Base-by-base conservation (phyloP, 768 basidiomycete genomes). In the Vararia minispora region DNA sequence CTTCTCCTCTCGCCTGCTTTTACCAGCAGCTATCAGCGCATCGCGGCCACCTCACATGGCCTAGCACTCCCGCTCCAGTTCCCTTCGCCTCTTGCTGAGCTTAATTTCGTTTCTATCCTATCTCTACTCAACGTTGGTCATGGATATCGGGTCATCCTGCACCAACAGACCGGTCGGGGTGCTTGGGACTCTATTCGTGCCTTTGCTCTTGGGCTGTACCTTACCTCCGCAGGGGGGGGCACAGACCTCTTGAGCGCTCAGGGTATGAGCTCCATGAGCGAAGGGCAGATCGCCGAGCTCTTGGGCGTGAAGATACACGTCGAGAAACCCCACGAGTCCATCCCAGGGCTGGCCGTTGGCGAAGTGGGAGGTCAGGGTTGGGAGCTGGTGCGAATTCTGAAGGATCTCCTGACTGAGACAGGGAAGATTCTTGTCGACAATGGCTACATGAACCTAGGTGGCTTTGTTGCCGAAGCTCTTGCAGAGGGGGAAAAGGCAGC, bases 141-240 rank as follows among this genome's bases (percentile, higher is more conserved):
- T 1, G 84, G 83, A 25, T 91, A 84, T 56, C 80, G 85, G 18
- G 63, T 68, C 4, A 74, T 79, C 4, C 67, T 92, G 27, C 86
- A 85, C 56, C 58, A 60, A 11, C 72, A 74, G 40, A 80, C 80
- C 3, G 75, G 78, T 11, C 75, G 85, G 28, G 87, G 88, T 16
- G 85, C 86, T 44, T 89, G 79, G 71, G 84, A 91, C 56, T 76
- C 74, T 39, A 83, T 90, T 51, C 71, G 81, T 36, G 79, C 76
- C 3, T 69, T 92, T 35, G 65, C 74, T 22, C 75, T 89, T 50
- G 70, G 76, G 11, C 59, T 87, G 46, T 87, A 79, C 58, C 65
- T 91, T 45, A 67, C 74, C 20, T 79, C 80, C 4, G 56, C 65
- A 7, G 72, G 71, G 17, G 68, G 63, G 35, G 69, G 67, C 17